A percentile compares a stretch with the other conserved stretches of the same genome.
Evolutionary conservation across 2,329 filamentous ascomycete species (phyloP).

Genomic region (Madurella fahalii): DNA sequence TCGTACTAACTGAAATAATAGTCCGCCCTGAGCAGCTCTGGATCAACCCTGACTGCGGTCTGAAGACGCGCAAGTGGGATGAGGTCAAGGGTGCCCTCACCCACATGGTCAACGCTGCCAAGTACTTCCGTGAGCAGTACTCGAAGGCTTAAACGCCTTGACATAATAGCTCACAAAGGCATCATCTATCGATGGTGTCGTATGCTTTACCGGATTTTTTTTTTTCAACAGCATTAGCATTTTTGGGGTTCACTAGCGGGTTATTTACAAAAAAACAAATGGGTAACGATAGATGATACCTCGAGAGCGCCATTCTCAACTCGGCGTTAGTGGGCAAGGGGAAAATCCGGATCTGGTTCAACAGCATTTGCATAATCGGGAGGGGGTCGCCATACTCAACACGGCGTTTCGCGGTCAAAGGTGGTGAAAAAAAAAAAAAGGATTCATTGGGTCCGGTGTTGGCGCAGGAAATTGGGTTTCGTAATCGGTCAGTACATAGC

Average conservation of each 20-base stretch:
- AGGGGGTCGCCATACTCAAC: conserved; percentile 28
- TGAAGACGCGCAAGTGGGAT: conserved; percentile 98
- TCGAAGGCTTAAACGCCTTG: conserved; percentile 34
- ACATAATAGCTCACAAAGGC: conserved; percentile 5
- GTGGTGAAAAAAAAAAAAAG: conserved; percentile 15
- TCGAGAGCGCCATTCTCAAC: conserved; percentile 28
- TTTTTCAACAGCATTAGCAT: conserved; percentile 31
- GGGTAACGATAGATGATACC: conserved; percentile 28
- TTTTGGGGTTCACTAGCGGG: conserved; percentile 25
- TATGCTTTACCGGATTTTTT: conserved; percentile 26
- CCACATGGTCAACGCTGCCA: conserved; percentile 98
- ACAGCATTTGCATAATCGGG: conserved; percentile 26
- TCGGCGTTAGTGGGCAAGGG: conserved; percentile 25
- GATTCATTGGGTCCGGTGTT: conserved; percentile 16
- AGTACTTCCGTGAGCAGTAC: conserved; percentile 91
- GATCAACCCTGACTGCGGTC: conserved; percentile 98
- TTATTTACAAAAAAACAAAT: conserved; percentile 20
- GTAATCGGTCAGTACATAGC: conserved; percentile 6
- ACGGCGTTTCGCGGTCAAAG: conserved; percentile 24
- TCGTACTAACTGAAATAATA: conserved; percentile 10
- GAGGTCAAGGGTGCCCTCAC: conserved; percentile 94
- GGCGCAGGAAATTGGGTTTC: conserved; percentile 10
- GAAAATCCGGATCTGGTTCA: conserved; percentile 26
- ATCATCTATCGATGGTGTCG: conserved; percentile 16
- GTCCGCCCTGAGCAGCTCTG: conserved; percentile 83